phyloP scores from a whole-genome alignment of 2,329 filamentous ascomycete genomes.

The Colletotrichum phormii region DNA sequence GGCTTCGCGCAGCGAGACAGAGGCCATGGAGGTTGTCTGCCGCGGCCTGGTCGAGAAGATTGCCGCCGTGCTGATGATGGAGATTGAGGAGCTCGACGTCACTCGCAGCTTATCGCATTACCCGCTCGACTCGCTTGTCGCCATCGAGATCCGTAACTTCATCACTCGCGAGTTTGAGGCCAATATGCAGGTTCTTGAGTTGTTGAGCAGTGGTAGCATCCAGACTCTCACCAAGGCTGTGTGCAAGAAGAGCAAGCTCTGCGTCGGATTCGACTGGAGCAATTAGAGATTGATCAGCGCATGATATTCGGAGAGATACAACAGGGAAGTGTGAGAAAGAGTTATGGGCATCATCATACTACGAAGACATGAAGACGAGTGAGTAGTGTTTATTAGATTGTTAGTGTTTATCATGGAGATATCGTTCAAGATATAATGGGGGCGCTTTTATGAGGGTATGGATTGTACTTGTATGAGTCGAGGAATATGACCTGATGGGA shows the following conservation, averaged over 20 bases:
- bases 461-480: not conserved
- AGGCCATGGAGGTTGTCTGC: constrained; percentile 58
- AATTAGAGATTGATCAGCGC: constrained; percentile 2
- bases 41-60: constrained; percentile 60
- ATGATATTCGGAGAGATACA: not conserved
- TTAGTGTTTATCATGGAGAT: not conserved
- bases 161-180: constrained; percentile 61
- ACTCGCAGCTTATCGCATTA: constrained; percentile 52
- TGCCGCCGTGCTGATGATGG: constrained; percentile 61
- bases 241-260: constrained; percentile 58
- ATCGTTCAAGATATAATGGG: not conserved
- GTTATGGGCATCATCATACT: not conserved
- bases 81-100: constrained; percentile 60
- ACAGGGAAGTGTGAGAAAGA: not conserved
- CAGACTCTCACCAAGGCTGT: constrained; percentile 60
- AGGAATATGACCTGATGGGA: not conserved
- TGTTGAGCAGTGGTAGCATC: constrained; percentile 64
- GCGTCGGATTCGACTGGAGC: constrained; percentile 36
- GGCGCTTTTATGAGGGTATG: not conserved
- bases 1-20: constrained; percentile 53
- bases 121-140: constrained; percentile 60
- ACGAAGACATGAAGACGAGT: constrained; percentile 12
- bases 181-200: constrained; percentile 65
- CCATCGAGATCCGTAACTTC: constrained; percentile 63
- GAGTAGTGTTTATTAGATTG: constrained; percentile 10